These are phyloP conservation scores for Medicago arabica DNA, from an alignment of 306 rosid genomes.

Conservation along the genomic window DNA sequence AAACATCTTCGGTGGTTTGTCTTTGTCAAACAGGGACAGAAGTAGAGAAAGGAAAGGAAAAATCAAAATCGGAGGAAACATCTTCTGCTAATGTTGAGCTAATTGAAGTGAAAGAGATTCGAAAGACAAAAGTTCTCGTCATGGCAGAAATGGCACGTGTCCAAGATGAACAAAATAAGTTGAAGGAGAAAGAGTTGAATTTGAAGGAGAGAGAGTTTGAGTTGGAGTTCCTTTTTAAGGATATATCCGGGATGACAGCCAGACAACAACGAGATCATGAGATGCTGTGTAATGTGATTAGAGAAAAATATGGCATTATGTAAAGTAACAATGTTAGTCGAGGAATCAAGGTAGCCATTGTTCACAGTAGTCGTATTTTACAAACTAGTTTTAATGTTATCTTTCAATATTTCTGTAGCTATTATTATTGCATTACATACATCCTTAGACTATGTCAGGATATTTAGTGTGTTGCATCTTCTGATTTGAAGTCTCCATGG, in stretches of 20 bases:
- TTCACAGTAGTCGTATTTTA: not conserved
- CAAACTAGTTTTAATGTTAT: not conserved
- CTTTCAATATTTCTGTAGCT: not conserved
- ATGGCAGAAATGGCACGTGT: constrained; percentile 13
- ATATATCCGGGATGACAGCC: not conserved
- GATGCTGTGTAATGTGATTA: constrained; percentile 14
- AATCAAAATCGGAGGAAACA: constrained; percentile 9
- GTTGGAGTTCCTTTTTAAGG: constrained; percentile 17
- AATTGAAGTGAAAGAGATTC: not conserved
- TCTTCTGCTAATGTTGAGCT: constrained; percentile 7
- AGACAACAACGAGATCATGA: constrained; percentile 25
- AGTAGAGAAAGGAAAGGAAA: not conserved
- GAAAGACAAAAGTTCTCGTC: not conserved
- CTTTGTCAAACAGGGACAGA: not conserved
- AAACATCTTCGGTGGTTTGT: constrained; percentile 5
- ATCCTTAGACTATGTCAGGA: too few species aligned
- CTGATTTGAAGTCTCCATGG: too few species aligned
- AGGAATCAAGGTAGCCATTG: not conserved
- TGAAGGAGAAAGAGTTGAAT: constrained; percentile 21
- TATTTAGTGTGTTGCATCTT: too few species aligned
- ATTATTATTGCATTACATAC: too few species aligned
- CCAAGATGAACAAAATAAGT: constrained; percentile 18
- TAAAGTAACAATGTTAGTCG: not conserved
- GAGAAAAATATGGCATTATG: constrained; percentile 19
- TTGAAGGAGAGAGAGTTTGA: constrained; percentile 16